Evolutionary conservation across 1,284 basidiomycete species (phyloP).

Genomic region (Rhodotorula sp.): DNA sequence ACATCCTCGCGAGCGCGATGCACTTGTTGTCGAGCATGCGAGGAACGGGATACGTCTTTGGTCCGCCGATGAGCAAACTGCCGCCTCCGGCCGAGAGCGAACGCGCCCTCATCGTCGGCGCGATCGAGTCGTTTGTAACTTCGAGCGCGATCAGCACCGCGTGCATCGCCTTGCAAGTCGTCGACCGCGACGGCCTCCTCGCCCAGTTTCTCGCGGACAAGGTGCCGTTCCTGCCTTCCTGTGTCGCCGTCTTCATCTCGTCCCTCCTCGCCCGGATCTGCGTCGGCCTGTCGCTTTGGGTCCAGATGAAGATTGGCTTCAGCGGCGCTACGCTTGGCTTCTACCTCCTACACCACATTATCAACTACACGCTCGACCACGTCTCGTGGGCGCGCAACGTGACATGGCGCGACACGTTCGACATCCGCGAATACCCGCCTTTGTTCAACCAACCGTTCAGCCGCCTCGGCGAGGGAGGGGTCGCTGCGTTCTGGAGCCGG

Average conservation of each 20-base stretch:
- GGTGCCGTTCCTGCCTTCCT: not conserved
- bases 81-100: not conserved
- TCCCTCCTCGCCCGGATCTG: slow-evolving; percentile 16
- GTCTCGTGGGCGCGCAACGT: not conserved
- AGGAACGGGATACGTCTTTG: slow-evolving; percentile 27
- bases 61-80: slow-evolving; percentile 1
- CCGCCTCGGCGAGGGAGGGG: slow-evolving; percentile 22
- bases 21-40: slow-evolving; percentile 28
- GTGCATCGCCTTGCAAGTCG: slow-evolving; percentile 15
- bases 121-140: not conserved
- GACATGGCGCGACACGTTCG: slow-evolving; percentile 18
- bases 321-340: slow-evolving; percentile 13
- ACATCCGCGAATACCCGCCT: slow-evolving; percentile 24
- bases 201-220: not conserved
- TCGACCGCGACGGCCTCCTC: slow-evolving; percentile 25
- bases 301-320: slow-evolving; percentile 36
- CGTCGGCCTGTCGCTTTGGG: slow-evolving; percentile 25
- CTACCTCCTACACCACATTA: not conserved
- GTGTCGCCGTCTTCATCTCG: not conserved
- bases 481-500: slow-evolving; percentile 24
- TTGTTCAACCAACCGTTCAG: slow-evolving; percentile 28
- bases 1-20: slow-evolving; percentile 17
- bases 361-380: slow-evolving; percentile 12
- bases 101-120: slow-evolving; percentile 1
- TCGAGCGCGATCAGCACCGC: slow-evolving; percentile 12